Base-by-base conservation (phyloP, 1,284 basidiomycete species). In the Moesziomyces sp. region DNA sequence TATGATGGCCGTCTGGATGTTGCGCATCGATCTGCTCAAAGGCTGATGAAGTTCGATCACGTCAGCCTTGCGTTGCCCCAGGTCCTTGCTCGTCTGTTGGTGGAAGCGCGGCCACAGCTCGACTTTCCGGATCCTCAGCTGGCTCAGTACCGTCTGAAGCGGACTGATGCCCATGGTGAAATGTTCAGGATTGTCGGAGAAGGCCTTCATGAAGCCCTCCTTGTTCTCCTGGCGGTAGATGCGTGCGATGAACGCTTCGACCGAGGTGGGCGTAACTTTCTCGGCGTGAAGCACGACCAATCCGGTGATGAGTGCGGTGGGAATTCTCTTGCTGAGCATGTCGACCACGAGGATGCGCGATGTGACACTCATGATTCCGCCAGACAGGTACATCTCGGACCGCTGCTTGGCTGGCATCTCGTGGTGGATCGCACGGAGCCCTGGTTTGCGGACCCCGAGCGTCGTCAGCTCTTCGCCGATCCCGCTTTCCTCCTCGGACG, bases 251-350 rank as follows among this genome's bases (percentile, higher is more conserved):
- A 82, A 84, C 3, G 80, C 76, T 53, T 82, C 82, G 5, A 76
- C 66, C 23, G 78, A 83, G 2, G 68, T 88, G 0, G 93, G 89
- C 0, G 92, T 92, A 8, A 97, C 92, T 78, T 88, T 91, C 83
- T 99, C 96, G 1, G 94, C 94, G 77, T 97, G 94, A 42, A 98
- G 83, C n/a, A 99, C 88, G 4, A 98, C 87, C n/a, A 99, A 88
- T 1, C 96, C 96, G 0, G 94, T 93, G 51, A 99, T 91, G 48
- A 93, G 87, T 21, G 92, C 88, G 0, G 89, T 91, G 0, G 94
- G 94, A 14, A 98, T 89, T 74, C 92, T 91, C 8, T 89, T 89
- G 75, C 78, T 93, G 87, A 99, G 86, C 90, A 99, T 92, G 83
- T 99, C 97, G 53, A 96, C 94, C 46, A 96, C 92, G 26, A 99